These are phyloP conservation scores for Glycyrrhiza uralensis DNA, from an alignment of 306 rosid genomes.

Conservation along the genomic window DNA sequence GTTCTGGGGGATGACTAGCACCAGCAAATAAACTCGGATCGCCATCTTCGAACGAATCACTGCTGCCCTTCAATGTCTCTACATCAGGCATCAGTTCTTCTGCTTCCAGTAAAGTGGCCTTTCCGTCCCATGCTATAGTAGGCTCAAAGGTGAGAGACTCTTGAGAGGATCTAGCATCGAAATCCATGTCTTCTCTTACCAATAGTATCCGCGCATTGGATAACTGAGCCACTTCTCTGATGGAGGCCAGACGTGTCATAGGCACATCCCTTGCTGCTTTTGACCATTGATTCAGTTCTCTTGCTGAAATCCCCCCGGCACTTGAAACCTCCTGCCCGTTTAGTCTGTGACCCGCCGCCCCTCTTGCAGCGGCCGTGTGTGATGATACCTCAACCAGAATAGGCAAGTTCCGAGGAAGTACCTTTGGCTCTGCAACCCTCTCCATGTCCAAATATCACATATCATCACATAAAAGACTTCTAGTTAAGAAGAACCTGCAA, in stretches of 20 bases:
- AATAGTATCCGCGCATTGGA: slow-evolving; percentile 53
- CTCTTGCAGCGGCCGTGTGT: slow-evolving; percentile 32
- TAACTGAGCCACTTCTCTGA: slow-evolving; percentile 54
- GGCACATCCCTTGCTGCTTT: slow-evolving; percentile 41
- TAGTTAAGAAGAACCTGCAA: slow-evolving; percentile 46
- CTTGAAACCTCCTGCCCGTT: slow-evolving; percentile 37
- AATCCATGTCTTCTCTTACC: slow-evolving; percentile 53
- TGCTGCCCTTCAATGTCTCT: slow-evolving; percentile 51
- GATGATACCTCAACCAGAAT: slow-evolving; percentile 44
- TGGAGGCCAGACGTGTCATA: slow-evolving; percentile 40
- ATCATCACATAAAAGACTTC: slow-evolving; percentile 43
- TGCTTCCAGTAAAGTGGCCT: slow-evolving; percentile 49
- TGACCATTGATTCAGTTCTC: slow-evolving; percentile 49
- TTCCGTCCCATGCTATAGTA: slow-evolving; percentile 52
- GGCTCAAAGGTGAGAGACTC: slow-evolving; percentile 46
- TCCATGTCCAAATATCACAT: slow-evolving; percentile 54
- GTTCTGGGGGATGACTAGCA: slow-evolving; percentile 98
- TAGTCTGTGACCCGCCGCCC: slow-evolving; percentile 24
- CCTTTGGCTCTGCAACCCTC: slow-evolving; percentile 69
- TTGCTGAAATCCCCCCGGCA: slow-evolving; percentile 28
- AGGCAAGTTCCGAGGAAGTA: slow-evolving; percentile 49
- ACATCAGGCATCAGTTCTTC: slow-evolving; percentile 52
- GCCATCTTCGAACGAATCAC: slow-evolving; percentile 59
- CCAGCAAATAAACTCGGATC: slow-evolving; percentile 79
- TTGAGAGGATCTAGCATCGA: slow-evolving; percentile 37